Percentiles rank a stretch among this genome's conserved stretches.
Evolutionary conservation across 2,329 filamentous ascomycete genomes (phyloP).

Genomic region (Penicillium rolfsii): DNA sequence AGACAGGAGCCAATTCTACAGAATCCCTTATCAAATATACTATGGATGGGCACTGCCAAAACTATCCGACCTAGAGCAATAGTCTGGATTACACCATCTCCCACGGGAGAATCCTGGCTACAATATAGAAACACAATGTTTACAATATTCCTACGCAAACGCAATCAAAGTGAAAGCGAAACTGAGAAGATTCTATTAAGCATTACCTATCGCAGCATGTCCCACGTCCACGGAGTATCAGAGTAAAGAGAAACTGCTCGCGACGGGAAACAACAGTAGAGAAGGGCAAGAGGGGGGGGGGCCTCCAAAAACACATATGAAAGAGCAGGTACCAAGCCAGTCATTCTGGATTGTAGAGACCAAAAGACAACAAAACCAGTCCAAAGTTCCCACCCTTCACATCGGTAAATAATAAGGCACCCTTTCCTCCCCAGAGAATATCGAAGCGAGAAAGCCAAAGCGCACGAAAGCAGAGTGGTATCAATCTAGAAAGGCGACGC

Average conservation of each 20-base stretch:
- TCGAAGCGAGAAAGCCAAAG: slow-evolving; percentile 36
- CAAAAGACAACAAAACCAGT: background rate
- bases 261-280: slow-evolving; percentile 30
- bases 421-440: slow-evolving; percentile 40
- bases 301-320: background rate
- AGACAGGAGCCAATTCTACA: slow-evolving; percentile 6
- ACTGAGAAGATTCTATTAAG: slow-evolving; percentile 41
- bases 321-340: background rate
- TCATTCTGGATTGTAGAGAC: slow-evolving; percentile 1
- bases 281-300: slow-evolving; percentile 28
- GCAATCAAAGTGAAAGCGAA: slow-evolving; percentile 25
- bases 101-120: background rate
- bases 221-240: slow-evolving; percentile 28
- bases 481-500: slow-evolving; percentile 35
- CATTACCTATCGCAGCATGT: slow-evolving; percentile 43
- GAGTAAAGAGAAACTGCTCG: slow-evolving; percentile 17
- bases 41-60: background rate
- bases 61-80: background rate
- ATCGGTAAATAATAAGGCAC: slow-evolving; percentile 26
- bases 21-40: background rate
- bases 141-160: background rate
- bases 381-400: background rate
- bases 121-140: background rate
- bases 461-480: slow-evolving; percentile 36
- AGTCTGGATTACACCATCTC: background rate